A percentile compares a stretch with the other conserved stretches of the same genome.
phyloP scores from a whole-genome alignment of 2,329 filamentous ascomycete species.

The Hymenotorrendiella dingleyae region DNA sequence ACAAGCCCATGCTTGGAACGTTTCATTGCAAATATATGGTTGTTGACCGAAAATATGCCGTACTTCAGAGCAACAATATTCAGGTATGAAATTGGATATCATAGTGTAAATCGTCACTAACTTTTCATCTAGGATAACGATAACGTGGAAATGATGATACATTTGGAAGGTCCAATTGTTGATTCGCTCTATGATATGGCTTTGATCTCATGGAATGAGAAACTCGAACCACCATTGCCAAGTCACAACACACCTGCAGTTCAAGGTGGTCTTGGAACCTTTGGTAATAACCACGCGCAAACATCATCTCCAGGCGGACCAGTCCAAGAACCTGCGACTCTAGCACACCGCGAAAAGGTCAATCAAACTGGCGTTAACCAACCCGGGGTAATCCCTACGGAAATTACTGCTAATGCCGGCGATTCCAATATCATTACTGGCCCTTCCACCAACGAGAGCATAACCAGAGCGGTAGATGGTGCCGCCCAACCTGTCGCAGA shows the following conservation, averaged over 20 bases:
- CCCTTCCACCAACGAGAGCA: slow-evolving; percentile 17
- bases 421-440: slow-evolving; percentile 8
- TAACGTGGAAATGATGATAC: slow-evolving; percentile 76
- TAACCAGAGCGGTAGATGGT: slow-evolving; percentile 5
- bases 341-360: slow-evolving; percentile 11
- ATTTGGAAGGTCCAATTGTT: slow-evolving; percentile 70
- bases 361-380: slow-evolving; percentile 14
- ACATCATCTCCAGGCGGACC: slow-evolving; percentile 29
- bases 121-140: no score
- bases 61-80: slow-evolving; percentile 75
- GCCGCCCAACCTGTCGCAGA: background rate
- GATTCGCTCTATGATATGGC: slow-evolving; percentile 71
- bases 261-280: slow-evolving; percentile 30
- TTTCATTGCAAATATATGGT: slow-evolving; percentile 76
- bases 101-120: no score
- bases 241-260: slow-evolving; percentile 45
- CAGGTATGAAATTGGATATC: no score
- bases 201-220: slow-evolving; percentile 64
- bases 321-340: slow-evolving; percentile 26
- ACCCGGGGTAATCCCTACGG: background rate
- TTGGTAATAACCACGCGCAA: slow-evolving; percentile 16
- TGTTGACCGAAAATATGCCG: slow-evolving; percentile 63
- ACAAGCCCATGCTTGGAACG: slow-evolving; percentile 64
- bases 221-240: slow-evolving; percentile 54
- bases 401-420: no score